phyloP scores from a whole-genome alignment of 2,329 filamentous ascomycete genomes.

The Hypoxylon sp. region DNA sequence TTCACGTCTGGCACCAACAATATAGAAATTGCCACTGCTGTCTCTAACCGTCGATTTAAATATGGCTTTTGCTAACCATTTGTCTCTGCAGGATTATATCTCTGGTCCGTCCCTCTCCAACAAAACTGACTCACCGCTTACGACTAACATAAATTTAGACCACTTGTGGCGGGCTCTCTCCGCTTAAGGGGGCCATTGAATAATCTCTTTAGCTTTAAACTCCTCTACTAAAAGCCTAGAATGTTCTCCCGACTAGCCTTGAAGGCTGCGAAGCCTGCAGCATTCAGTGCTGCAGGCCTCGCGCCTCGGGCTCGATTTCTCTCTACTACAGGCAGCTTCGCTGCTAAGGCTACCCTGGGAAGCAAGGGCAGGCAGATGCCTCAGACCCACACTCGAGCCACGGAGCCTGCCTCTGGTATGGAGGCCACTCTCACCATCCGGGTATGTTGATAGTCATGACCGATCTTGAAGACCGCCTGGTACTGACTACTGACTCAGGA shows the following conservation, averaged over 20 bases:
- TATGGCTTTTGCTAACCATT: conserved; percentile 59
- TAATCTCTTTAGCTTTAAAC: conserved; percentile 49
- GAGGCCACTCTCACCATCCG: conserved; percentile 95
- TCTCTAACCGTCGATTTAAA: conserved; percentile 18
- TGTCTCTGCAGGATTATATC: conserved; percentile 75
- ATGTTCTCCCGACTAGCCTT: conserved; percentile 72
- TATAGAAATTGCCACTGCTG: neutral
- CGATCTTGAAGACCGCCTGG: conserved; percentile 33
- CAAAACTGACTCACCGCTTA: conserved; percentile 61
- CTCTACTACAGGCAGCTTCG: conserved; percentile 57
- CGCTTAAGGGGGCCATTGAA: conserved; percentile 60
- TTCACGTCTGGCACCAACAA: conserved; percentile 10
- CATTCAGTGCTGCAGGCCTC: conserved; percentile 60
- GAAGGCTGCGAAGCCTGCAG: conserved; percentile 68
- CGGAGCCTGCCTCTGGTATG: conserved; percentile 76
- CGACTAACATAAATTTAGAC: conserved; percentile 60
- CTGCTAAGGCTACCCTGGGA: conserved; percentile 70
- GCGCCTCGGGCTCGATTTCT: conserved; percentile 57
- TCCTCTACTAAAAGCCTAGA: conserved; percentile 28
- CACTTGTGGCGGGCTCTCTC: conserved; percentile 68
- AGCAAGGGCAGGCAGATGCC: conserved; percentile 80
- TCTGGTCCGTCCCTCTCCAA: conserved; percentile 70
- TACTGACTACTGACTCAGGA: conserved; percentile 68
- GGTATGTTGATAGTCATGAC: conserved; percentile 63
- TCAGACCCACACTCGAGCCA: conserved; percentile 69